Evolutionary conservation across 2,329 filamentous ascomycete species (phyloP), one percentile per base, ranked within the genome.

Genomic region (Fusarium sp.): DNA sequence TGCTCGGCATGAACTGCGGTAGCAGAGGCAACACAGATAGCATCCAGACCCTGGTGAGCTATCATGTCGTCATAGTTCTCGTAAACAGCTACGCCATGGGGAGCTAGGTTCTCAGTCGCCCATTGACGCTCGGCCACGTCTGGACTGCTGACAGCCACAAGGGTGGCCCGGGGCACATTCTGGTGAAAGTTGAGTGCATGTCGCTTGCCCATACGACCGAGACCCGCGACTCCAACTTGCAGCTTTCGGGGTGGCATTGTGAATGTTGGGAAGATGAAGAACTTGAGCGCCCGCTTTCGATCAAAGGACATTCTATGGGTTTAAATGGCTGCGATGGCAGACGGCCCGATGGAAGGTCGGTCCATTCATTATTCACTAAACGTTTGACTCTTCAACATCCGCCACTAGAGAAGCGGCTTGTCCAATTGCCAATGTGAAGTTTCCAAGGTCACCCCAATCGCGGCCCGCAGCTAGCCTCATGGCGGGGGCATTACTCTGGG

Each of bases 1-100:
- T 90, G 87, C 72, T 87, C 84, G 0, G 88, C 88, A 72, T 91
- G 89, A n/a, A 86, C 88, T 0, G 87, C 88, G 25, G 87, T 88
- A 2, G 85, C 72, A 69, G 80, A 81, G 14, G 81, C 79, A 47
- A 85, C 77, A 40, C 84, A 81, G 9, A 87, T 83, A 38, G 86
- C 85, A 66, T 86, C 78, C 7, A 78, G 68, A 0, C 83, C 84
- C 12, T 65, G 22, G 57, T 82, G 77, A 62, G 75, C 71, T 61
- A 89, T 79, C 84, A 88, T 86, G 72, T 86, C 83, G 32, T 85
- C 81, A 73, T 87, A 88, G 72, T 84, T 76, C 12, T 79, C 78
- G 76, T 87, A 88, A 6, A 87, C 74, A 1, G 75, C 81, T 12
- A 87, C 84, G 20, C 84, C 85, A 38, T 81, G 82, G 10, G 83